These are phyloP conservation scores for Colletotrichum tropicicola DNA, from an alignment of 2,329 filamentous ascomycete genomes.

Conservation along the genomic window DNA sequence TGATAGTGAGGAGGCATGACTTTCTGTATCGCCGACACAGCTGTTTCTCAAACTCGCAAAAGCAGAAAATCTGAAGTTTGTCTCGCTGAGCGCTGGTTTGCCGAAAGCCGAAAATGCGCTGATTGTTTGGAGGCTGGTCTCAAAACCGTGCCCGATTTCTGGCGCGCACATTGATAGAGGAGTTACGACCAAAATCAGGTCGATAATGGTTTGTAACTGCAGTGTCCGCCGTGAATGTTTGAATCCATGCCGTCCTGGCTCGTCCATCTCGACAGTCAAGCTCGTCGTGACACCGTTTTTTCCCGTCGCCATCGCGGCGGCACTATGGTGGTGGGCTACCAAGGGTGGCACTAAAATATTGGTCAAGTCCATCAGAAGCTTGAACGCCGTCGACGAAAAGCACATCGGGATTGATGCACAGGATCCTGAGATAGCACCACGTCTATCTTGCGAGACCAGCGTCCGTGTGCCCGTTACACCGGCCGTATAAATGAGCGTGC, in stretches of 20 bases:
- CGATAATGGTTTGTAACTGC: background rate
- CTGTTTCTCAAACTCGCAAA: no score
- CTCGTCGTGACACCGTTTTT: no score
- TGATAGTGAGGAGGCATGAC: background rate
- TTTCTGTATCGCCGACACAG: background rate
- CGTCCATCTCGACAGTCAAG: background rate
- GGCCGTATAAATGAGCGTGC: background rate
- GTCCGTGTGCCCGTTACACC: background rate
- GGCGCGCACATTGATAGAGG: background rate
- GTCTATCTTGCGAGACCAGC: background rate
- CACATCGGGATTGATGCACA: background rate
- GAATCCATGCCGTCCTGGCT: background rate
- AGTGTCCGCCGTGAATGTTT: background rate
- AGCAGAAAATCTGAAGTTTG: no score
- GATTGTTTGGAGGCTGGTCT: background rate
- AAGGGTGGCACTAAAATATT: background rate
- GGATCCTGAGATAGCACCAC: background rate
- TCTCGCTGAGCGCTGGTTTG: background rate
- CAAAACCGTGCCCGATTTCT: background rate
- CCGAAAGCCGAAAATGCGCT: background rate
- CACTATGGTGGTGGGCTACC: no score
- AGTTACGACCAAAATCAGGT: background rate
- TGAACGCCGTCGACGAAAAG: background rate
- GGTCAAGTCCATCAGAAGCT: background rate
- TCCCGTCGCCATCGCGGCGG: no score